These are phyloP conservation scores for Arthrobotrys conoides DNA, from an alignment of 2,329 filamentous ascomycete species.

Conservation along the genomic window DNA sequence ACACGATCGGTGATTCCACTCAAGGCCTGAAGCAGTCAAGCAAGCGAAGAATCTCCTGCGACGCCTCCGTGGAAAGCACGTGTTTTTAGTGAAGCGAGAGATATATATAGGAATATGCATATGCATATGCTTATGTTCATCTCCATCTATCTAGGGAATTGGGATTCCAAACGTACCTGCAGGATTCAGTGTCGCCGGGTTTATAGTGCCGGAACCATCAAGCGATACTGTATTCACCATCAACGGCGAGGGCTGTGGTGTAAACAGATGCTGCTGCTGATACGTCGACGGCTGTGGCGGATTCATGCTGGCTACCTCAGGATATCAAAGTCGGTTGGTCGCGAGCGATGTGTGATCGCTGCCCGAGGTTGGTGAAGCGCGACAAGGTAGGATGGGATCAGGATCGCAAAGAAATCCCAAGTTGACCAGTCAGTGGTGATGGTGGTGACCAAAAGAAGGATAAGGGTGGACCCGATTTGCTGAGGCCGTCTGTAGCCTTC, in stretches of 20 bases:
- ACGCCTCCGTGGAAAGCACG: slow-evolving; percentile 46
- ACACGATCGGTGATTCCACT: slow-evolving; percentile 10
- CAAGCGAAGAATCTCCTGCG: slow-evolving; percentile 48
- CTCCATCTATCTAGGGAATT: slow-evolving; percentile 19
- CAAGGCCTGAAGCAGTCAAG: slow-evolving; percentile 26
- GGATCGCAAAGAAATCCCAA: slow-evolving; percentile 19
- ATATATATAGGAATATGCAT: slow-evolving; percentile 6
- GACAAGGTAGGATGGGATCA: slow-evolving; percentile 42
- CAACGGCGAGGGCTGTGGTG: slow-evolving; percentile 56
- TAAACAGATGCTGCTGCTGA: slow-evolving; percentile 57
- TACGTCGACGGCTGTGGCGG: slow-evolving; percentile 59
- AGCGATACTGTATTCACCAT: slow-evolving; percentile 63
- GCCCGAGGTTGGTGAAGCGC: slow-evolving; percentile 29
- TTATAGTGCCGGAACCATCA: slow-evolving; percentile 89
- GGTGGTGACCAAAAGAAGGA: slow-evolving; percentile 17
- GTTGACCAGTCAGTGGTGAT: background rate
- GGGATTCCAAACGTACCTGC: slow-evolving; percentile 71
- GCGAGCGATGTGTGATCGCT: slow-evolving; percentile 45
- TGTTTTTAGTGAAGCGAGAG: slow-evolving; percentile 50
- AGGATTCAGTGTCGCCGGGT: slow-evolving; percentile 87
- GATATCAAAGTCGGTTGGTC: slow-evolving; percentile 41
- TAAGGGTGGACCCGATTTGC: slow-evolving; percentile 55
- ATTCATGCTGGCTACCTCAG: slow-evolving; percentile 55
- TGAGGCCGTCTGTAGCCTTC: slow-evolving; percentile 54
- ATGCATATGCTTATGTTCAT: background rate